Percentiles rank a stretch among this genome's conserved stretches.
These are phyloP conservation scores for Aspergillus tamarii DNA, from an alignment of 2,329 filamentous ascomycete genomes.

Conservation along the genomic window DNA sequence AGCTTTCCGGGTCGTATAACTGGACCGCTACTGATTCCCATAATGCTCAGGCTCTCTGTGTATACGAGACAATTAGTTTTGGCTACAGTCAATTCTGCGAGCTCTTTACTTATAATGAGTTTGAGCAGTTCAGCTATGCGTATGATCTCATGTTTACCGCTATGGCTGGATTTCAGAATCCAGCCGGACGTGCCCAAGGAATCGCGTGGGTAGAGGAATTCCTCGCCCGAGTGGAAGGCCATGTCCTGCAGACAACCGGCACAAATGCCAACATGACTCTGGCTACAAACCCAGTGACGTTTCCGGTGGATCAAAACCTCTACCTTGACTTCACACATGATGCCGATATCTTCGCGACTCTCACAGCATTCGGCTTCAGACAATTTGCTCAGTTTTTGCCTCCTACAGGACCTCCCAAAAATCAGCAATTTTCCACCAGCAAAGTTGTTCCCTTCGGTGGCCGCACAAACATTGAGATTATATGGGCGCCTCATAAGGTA, in stretches of 20 bases:
- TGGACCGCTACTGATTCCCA: conserved; percentile 69
- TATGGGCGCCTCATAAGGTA: conserved; percentile 68
- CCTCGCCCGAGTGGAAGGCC: conserved; percentile 62
- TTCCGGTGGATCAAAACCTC: conserved; percentile 68
- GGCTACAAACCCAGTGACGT: conserved; percentile 64
- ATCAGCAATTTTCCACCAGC: conserved; percentile 66
- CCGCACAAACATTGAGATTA: conserved; percentile 73
- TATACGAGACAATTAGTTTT: conserved; percentile 77
- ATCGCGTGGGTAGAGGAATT: conserved; percentile 75
- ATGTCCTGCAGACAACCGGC: conserved; percentile 24
- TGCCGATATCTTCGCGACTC: not conserved
- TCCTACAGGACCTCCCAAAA: conserved; percentile 41
- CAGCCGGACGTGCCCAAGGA: conserved; percentile 71
- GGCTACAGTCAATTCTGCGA: conserved; percentile 75
- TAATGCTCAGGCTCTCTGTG: conserved; percentile 71
- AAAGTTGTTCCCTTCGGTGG: conserved; percentile 74
- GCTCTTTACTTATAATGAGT: conserved; percentile 75
- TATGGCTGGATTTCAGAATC: conserved; percentile 64
- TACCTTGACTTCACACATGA: not conserved
- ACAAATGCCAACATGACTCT: conserved; percentile 50
- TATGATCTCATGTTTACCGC: conserved; percentile 69
- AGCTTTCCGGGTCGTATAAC: conserved; percentile 59
- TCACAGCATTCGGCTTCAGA: conserved; percentile 69
- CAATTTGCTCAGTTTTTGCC: conserved; percentile 68
- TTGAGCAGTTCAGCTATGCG: conserved; percentile 72